Conservation (phyloP, 176 grass and related monocot genomes). For the Aegilops sharonensis region DNA sequence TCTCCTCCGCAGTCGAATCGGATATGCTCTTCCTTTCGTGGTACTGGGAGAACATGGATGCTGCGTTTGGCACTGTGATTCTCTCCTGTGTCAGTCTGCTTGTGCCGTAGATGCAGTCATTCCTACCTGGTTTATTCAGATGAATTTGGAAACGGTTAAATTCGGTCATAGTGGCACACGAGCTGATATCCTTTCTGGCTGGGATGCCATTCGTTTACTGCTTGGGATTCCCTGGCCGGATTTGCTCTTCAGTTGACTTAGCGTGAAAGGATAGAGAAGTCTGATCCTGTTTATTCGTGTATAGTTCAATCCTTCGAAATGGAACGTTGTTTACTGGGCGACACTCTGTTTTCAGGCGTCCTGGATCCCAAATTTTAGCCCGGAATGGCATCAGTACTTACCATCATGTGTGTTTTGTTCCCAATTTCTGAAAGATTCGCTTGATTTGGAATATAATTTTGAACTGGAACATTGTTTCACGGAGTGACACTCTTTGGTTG, state of each 20-base stretch:
- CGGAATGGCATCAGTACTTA: not conserved
- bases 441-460: not conserved
- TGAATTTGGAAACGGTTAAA: not conserved
- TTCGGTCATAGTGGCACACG: not conserved
- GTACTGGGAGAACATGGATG: not conserved
- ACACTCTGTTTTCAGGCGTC: not conserved
- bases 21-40: not conserved
- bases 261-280: not conserved
- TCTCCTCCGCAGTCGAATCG: not conserved
- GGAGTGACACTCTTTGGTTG: not conserved
- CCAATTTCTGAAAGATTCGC: not conserved
- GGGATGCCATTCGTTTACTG: not conserved
- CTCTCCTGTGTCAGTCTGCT: not conserved
- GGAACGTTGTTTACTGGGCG: not conserved
- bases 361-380: not conserved
- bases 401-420: not conserved
- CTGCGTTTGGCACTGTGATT: not conserved
- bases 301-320: not conserved
- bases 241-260: constrained; percentile 4
- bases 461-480: not conserved
- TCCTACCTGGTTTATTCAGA: not conserved
- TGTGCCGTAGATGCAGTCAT: not conserved
- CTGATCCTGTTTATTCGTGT: not conserved
- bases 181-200: not conserved
- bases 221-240: not conserved